Evolutionary conservation across 2,329 filamentous ascomycete species (phyloP), one percentile per base, ranked within the genome.

Genomic region (Nannizzia gypsea): DNA sequence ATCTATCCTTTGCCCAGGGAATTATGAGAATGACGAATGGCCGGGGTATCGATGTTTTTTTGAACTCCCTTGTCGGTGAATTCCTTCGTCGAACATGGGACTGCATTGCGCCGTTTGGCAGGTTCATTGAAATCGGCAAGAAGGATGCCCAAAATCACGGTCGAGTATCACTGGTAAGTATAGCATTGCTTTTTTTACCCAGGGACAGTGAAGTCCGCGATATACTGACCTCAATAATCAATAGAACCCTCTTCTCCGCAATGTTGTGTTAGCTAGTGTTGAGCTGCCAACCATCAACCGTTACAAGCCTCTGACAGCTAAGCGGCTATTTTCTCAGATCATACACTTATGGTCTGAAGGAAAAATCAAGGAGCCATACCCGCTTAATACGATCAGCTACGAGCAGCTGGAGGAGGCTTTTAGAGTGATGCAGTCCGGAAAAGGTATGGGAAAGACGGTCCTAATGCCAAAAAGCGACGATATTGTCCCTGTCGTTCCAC

Each of bases 331-430:
- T n/a, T n/a, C n/a, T n/a, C n/a, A 52, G 5, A n/a, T 38, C 17
- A 26, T 24, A 3, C 11, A 6, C 4, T 17, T 17, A 17, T n/a
- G 17, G 17, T 5, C 13, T 20, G 26, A 59, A 15, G 59, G 63
- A 20, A 62, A 67, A 38, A 60, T 73, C 31, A 61, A 62, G n/a
- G 67, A 70, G 0, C 69, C 73, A 31, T 56, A 59, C 2, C 70
- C 70, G 0, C 61, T 71, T n/a, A 65, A 63, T 1, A 58, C 48
- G 1, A 71, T 66, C 31, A 57, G 62, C 0, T 71, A 70, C 40
- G 62, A 64, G 11, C 46, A 69, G 0, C 56, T 72, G 0, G 5
- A 52, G 2, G 62, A 62, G 0, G 73, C 72, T 0, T 63, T 76
- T 8, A 48, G 62, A 1, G 67, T 63, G 59, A 68, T 75, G 56